Base-by-base conservation (phyloP, 345 rosid genomes). In the Gossypium mustelinum region DNA sequence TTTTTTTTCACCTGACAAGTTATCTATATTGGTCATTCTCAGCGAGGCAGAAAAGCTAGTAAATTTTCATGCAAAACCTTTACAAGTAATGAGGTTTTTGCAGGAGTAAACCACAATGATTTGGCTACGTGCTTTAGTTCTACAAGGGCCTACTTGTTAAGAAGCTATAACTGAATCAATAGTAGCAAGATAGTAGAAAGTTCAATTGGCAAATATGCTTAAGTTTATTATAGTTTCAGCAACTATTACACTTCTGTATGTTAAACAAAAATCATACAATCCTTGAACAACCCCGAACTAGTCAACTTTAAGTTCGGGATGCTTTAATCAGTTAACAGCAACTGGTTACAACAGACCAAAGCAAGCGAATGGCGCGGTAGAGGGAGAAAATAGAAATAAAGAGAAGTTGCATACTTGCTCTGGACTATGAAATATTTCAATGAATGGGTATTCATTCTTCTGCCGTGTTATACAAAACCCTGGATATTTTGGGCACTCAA, bases 401-500 rank as follows among this genome's bases (percentile, higher is more conserved):
- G 45, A 52, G 48, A 52, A 58, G 24, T 66, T 34, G n/a, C 75
- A 66, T 85, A 92, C 94, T 81, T 90, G 97, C 75, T 87, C 88
- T 68, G 99, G 97, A 83, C 86, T 93, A 34, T 91, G 93, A 84
- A 95, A 93, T 60, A 95, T 86, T 77, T 95, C 98, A 80, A 95
- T 80, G 82, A 95, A 93, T 5, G 98, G 97, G 75, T 93, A 95
- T 75, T 95, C 99, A 58, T 75, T 91, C 79, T 79, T 91, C 86
- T 95, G 97, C n/a, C 94, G 83, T 47, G 97, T 81, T 74, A 93
- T 78, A 78, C 99, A 95, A 79, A 95, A 95, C 43, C 98, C 99
- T 1, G 98, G 99, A 81, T 89, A 95, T 80, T 93, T 95, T 72
- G 99, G 98, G 80, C 99, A 95, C 78, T 95, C 99, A 80, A 93